These are phyloP conservation scores for Guadua angustifolia DNA, from an alignment of 176 grass and related monocot species.

Conservation along the genomic window DNA sequence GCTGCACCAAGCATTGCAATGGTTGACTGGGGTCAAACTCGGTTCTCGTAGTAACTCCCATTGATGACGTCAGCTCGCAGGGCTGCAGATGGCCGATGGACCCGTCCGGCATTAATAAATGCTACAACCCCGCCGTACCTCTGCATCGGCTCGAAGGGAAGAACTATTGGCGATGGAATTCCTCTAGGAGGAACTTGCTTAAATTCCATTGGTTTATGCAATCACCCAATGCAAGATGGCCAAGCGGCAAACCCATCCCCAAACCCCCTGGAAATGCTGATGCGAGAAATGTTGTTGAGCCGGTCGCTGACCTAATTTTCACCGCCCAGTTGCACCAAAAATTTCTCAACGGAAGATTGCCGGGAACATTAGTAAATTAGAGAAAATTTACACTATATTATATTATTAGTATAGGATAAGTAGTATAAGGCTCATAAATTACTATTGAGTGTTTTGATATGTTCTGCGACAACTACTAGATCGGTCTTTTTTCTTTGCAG, in stretches of 20 bases:
- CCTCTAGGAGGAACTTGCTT: neutral
- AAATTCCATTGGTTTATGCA: slow-evolving; percentile 17
- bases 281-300: neutral
- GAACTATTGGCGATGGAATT: neutral
- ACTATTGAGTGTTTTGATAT: neutral
- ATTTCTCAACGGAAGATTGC: neutral
- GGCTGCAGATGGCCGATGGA: neutral
- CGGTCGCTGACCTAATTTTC: slow-evolving; percentile 42
- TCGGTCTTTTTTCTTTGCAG: neutral
- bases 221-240: neutral
- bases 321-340: neutral
- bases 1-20: neutral
- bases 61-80: slow-evolving; percentile 21
- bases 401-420: too few relatives aligned
- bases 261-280: neutral
- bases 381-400: too few relatives aligned
- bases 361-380: neutral
- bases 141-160: slow-evolving; percentile 15
- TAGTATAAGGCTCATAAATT: too few relatives aligned
- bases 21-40: slow-evolving; percentile 45
- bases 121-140: neutral
- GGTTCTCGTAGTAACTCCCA: slow-evolving; percentile 31
- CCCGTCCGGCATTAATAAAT: slow-evolving; percentile 28
- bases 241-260: neutral
- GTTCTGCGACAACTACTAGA: neutral